Conservation (phyloP, 2,329 filamentous ascomycete species). For the Botrytis fragariae region DNA sequence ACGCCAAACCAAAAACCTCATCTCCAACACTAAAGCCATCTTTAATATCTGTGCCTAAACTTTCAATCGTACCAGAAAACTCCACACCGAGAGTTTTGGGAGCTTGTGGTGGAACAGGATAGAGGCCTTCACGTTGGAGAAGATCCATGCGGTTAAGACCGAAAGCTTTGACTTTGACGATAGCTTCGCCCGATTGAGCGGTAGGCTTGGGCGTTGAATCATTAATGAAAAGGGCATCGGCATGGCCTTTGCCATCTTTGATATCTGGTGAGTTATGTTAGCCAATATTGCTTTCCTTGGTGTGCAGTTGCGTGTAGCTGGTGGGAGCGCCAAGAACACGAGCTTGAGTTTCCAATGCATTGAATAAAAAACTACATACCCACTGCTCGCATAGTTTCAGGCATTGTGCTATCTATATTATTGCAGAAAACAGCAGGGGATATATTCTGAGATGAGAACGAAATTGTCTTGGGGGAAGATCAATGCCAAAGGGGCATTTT, state of each 20-base stretch:
- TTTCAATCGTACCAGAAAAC: constrained; percentile 68
- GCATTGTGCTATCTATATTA: constrained; percentile 24
- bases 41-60: constrained; percentile 48
- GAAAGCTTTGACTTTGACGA: constrained; percentile 78
- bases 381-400: constrained; percentile 35
- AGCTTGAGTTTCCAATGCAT: background rate
- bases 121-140: constrained; percentile 69
- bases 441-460: background rate
- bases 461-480: background rate
- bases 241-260: constrained; percentile 54
- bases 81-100: constrained; percentile 72
- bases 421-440: background rate
- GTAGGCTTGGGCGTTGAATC: constrained; percentile 50
- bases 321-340: background rate
- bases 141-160: constrained; percentile 87
- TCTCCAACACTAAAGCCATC: constrained; percentile 68
- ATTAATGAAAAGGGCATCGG: constrained; percentile 55
- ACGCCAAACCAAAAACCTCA: constrained; percentile 84
- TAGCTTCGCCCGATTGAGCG: constrained; percentile 61
- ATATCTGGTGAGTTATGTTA: constrained; percentile 41
- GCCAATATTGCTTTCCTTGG: background rate
- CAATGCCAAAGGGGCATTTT: background rate
- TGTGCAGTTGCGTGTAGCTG: background rate
- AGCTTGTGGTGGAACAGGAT: constrained; percentile 70
- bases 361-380: constrained; percentile 24